Base-by-base conservation (phyloP, 257 asterid genomes). In the Hygrophila difformis region DNA sequence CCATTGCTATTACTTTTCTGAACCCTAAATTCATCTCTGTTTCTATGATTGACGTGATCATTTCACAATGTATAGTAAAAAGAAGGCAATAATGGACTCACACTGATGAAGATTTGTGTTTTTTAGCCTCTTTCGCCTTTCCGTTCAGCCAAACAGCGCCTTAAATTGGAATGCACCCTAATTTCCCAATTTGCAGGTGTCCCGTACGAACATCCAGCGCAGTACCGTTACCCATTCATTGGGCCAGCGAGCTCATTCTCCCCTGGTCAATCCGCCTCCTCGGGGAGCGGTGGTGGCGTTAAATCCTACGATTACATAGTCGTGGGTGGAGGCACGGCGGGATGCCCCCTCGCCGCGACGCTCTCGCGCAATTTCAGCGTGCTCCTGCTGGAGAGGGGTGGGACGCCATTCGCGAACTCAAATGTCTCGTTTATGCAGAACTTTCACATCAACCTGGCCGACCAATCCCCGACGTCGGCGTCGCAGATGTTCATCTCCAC, bases 301-400 rank as follows among this genome's bases (percentile, higher is more conserved):
- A 21, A 60, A 20, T 12, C 65, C 0, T 86, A 61, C 55, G 98
- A 89, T 40, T 85, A 89, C 83, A 89, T 89, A 45, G 61, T 85
- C 11, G 83, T 82, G 11, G 98, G 98, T 11, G 98, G 98, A 2
- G 98, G 96, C 33, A 82, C 98, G 35, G 96, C 95, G 14, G 98
- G 98, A 0, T 89, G 98, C 62, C 96, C 97, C 4, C 68, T 89
- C 11, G 98, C 98, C 1, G 63, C 96, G 8, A 89, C 98, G 0
- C 72, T 89, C 37, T 82, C 98, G 1, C 78, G 54, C 45, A 85
- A 79, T 63, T 86, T 39, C 75, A 70, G 65, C 19, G 98, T 89
- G 11, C 51, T 89, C 65, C 21, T 89, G 41, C 69, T 89, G 49
- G 98, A 89, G 45, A 72, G 98, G 59, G 98, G 98, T 0, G 98